These are phyloP conservation scores for Parietichytrium sp. DNA, from an alignment of 108 stramenopile genomes.

Conservation along the genomic window DNA sequence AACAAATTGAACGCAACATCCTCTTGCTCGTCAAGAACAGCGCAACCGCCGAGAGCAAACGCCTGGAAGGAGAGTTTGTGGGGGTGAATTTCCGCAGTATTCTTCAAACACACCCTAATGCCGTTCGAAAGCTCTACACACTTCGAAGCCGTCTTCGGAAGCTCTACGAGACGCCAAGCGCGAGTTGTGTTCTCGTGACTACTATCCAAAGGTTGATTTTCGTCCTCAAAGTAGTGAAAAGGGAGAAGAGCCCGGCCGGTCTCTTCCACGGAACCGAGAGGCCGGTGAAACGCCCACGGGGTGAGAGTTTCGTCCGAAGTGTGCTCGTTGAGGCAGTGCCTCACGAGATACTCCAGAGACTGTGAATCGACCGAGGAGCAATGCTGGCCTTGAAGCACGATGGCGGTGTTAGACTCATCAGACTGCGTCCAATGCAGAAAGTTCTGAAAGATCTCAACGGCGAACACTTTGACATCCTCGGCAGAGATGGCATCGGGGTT, in stretches of 20 bases:
- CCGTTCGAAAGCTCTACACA: not conserved
- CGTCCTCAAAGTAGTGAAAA: too few species aligned
- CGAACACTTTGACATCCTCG: not conserved
- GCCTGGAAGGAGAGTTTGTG: constrained; percentile 20
- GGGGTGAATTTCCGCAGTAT: not conserved
- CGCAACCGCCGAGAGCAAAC: constrained; percentile 15
- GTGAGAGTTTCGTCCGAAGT: not conserved
- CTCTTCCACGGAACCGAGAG: not conserved
- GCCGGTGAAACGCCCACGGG: not conserved
- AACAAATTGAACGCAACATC: constrained; percentile 3
- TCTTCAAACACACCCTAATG: not conserved
- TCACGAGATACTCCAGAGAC: not conserved
- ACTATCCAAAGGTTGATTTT: too few species aligned
- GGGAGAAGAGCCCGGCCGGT: not conserved
- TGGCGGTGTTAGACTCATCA: not conserved
- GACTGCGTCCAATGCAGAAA: not conserved
- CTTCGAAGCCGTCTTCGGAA: too few species aligned
- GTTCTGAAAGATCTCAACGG: not conserved
- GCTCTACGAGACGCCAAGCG: too few species aligned
- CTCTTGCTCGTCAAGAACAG: not conserved
- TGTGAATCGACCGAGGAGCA: not conserved
- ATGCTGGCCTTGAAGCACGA: not conserved
- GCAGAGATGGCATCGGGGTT: not conserved
- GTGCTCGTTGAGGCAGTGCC: not conserved
- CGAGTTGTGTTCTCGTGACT: too few species aligned